Conservation (phyloP, 1,284 basidiomycete species). For the Irpex sp. region DNA sequence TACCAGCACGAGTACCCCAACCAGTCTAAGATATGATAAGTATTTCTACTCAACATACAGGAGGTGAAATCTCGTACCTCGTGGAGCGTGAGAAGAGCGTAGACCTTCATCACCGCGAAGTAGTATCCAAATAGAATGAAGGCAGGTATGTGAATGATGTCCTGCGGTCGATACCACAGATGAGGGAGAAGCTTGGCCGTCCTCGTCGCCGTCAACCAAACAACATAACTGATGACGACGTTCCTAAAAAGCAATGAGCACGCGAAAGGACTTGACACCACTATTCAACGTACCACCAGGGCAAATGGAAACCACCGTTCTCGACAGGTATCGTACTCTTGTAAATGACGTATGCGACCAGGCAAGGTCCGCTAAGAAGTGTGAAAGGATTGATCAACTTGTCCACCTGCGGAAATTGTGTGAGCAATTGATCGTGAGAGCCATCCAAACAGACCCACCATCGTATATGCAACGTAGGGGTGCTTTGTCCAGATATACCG, state of each 20-base stretch:
- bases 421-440: not conserved
- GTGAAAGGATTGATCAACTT: conserved; percentile 91
- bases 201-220: conserved; percentile 81
- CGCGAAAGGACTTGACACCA: conserved; percentile 11
- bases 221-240: conserved; percentile 68
- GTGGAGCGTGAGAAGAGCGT: conserved; percentile 30
- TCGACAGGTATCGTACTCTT: conserved; percentile 71
- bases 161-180: conserved; percentile 80
- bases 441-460: conserved; percentile 45
- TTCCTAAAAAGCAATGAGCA: conserved; percentile 48
- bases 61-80: conserved; percentile 20
- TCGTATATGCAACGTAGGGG: conserved; percentile 89
- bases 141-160: conserved; percentile 88
- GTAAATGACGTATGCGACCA: conserved; percentile 74
- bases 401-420: conserved; percentile 53
- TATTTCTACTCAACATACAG: not conserved
- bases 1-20: conserved; percentile 90
- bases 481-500: conserved; percentile 84
- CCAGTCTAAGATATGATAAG: conserved; percentile 52
- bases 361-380: conserved; percentile 75
- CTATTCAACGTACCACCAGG: conserved; percentile 70
- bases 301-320: conserved; percentile 82
- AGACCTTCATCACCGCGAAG: conserved; percentile 33
- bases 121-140: conserved; percentile 90
- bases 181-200: conserved; percentile 87